Conservation (phyloP, 2,329 filamentous ascomycete genomes). For the Diplocarpon rosae region DNA sequence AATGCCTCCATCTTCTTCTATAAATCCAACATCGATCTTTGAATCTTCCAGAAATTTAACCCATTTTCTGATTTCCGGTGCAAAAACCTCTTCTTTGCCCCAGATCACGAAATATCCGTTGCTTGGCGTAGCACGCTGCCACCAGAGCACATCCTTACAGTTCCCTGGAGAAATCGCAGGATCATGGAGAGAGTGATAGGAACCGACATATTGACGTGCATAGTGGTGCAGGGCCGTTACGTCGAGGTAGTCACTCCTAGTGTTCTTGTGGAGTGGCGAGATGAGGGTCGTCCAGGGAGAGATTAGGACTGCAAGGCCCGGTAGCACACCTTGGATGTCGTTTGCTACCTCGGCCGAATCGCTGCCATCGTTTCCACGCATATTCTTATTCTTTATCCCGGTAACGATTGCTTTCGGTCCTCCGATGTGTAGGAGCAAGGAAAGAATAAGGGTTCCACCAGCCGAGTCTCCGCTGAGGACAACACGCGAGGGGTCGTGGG, state of each 20-base stretch:
- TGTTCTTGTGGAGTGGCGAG: slow-evolving; percentile 55
- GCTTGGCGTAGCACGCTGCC: slow-evolving; percentile 54
- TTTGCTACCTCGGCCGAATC: not conserved
- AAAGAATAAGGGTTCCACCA: slow-evolving; percentile 62
- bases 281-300: slow-evolving; percentile 73
- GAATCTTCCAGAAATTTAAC: slow-evolving; percentile 43
- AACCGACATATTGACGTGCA: slow-evolving; percentile 56
- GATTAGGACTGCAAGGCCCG: slow-evolving; percentile 59
- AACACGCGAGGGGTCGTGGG: slow-evolving; percentile 45
- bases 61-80: slow-evolving; percentile 54
- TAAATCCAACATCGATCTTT: slow-evolving; percentile 34
- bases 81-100: slow-evolving; percentile 69
- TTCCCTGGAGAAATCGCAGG: slow-evolving; percentile 58
- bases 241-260: slow-evolving; percentile 65
- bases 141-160: slow-evolving; percentile 54
- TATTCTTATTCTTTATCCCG: not conserved
- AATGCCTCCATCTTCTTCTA: slow-evolving; percentile 53
- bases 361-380: not conserved
- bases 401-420: not conserved
- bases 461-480: slow-evolving; percentile 72
- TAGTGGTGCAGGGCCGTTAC: slow-evolving; percentile 55
- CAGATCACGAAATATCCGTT: slow-evolving; percentile 61
- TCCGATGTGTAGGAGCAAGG: slow-evolving; percentile 57
- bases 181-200: slow-evolving; percentile 38
- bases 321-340: slow-evolving; percentile 23